Conservation (phyloP, 2,329 filamentous ascomycete genomes). For the Didymella pinodella region DNA sequence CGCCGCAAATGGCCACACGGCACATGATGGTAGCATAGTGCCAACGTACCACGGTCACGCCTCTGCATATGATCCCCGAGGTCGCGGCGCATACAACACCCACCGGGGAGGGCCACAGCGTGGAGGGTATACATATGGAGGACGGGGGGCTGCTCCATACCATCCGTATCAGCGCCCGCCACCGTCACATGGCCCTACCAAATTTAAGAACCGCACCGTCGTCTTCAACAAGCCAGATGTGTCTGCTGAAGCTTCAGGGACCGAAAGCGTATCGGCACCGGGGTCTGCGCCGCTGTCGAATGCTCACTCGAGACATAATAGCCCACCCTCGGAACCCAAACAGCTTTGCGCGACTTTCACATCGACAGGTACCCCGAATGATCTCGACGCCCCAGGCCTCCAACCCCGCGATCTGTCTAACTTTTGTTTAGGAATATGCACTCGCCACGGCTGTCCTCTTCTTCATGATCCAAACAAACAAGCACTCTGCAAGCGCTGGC, state of each 20-base stretch:
- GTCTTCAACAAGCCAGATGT: constrained; percentile 22
- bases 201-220: constrained; percentile 26
- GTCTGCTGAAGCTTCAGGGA: constrained; percentile 8
- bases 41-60: constrained; percentile 1
- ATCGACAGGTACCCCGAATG: constrained; percentile 42
- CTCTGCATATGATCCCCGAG: constrained; percentile 4
- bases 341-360: constrained; percentile 40
- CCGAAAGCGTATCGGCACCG: constrained; percentile 4
- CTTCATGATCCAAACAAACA: constrained; percentile 86
- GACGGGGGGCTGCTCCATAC: constrained; percentile 22
- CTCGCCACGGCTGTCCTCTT: constrained; percentile 81
- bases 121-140: constrained; percentile 21
- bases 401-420: constrained; percentile 27
- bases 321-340: constrained; percentile 19
- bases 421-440: constrained; percentile 72
- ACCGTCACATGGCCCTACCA: constrained; percentile 12
- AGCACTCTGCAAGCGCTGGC: constrained; percentile 86
- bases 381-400: constrained; percentile 13
- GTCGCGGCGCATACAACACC: constrained; percentile 9
- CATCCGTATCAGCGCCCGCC: constrained; percentile 35
- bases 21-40: constrained; percentile 4
- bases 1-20: constrained; percentile 16
- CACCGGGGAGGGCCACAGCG: constrained; percentile 14
- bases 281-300: constrained; percentile 8
- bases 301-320: constrained; percentile 15